Evolutionary conservation across 306 rosid species (phyloP), one percentile per base, ranked within the genome.

Genomic region (Gastrolobium villosum): DNA sequence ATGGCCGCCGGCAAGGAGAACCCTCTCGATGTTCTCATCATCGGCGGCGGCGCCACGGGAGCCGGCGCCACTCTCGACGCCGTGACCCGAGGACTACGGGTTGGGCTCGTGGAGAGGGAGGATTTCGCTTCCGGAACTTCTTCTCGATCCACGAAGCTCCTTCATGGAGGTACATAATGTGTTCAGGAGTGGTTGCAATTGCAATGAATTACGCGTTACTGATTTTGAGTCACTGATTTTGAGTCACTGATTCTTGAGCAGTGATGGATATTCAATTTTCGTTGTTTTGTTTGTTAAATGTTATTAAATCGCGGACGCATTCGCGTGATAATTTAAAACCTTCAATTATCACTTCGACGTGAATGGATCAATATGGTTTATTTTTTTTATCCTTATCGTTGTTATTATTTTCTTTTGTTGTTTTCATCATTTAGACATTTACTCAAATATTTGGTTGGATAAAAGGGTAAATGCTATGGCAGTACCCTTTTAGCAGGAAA

Each of bases 21-120:
- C 64, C 99, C 99, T 9, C 97, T 93, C 40, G 99, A 96, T 78
- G 72, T 96, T 61, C 96, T 96, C 1, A 93, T 96, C 8, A 74
- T 96, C 5, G 99, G 99, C 3, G 99, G 99, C n/a, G 99, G 99
- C 0, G 99, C 99, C 11, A 96, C 99, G 1, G 99, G 99, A 5
- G 35, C 83, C 6, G 99, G 99, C 1, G 96, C 90, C 1, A 91
- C 98, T 0, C 89, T 96, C 2, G 98, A 96, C 6, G 97, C 97
- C 4, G 97, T 86, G 66, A 91, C 98, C 6, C 83, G 99, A 6
- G 99, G 99, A 20, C 99, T 93, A 66, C 90, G 89, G 14, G 97
- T 96, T 37, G 99, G 99, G 13, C 94, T 96, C 28, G 99, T 96
- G 56, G 99, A 96, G 86, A 82, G 98, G 34, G 98, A 96, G 85